Conservation (phyloP, 192 early-diverging fungal genomes). For the Obelidium mucronatum region DNA sequence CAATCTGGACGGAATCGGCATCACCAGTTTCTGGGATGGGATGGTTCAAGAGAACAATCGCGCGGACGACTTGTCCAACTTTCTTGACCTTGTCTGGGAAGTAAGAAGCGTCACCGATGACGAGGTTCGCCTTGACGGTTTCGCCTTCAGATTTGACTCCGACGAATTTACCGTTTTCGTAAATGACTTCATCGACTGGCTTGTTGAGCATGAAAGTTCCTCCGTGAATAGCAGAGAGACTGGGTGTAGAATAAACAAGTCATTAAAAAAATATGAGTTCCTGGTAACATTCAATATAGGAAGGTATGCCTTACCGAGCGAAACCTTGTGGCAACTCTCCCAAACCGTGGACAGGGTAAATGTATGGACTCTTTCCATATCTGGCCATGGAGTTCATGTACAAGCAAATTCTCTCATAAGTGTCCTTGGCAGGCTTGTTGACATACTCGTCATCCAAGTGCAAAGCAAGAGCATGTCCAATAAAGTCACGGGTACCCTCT, state of each 20-base stretch:
- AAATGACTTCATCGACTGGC: conserved; percentile 88
- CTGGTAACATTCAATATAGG: not conserved
- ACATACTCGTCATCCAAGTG: conserved; percentile 86
- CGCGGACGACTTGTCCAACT: conserved; percentile 86
- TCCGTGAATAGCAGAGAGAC: conserved; percentile 97
- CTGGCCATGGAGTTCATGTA: conserved; percentile 92
- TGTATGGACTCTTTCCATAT: conserved; percentile 96
- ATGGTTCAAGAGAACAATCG: conserved; percentile 91
- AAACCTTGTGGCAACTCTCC: conserved; percentile 99
- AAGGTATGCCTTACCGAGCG: conserved; percentile 59
- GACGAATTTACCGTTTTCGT: conserved; percentile 80
- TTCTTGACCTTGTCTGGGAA: conserved; percentile 80
- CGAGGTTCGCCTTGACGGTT: conserved; percentile 78
- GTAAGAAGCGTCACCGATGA: conserved; percentile 98
- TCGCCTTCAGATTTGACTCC: conserved; percentile 91
- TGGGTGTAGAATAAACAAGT: conserved; percentile 32
- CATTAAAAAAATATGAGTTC: conserved; percentile 25
- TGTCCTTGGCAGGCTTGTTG: conserved; percentile 74
- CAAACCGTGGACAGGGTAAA: conserved; percentile 97
- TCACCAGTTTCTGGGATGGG: conserved; percentile 89
- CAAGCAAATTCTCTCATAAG: conserved; percentile 87
- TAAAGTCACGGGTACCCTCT: conserved; percentile 93
- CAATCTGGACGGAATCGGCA: conserved; percentile 91
- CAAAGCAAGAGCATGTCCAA: conserved; percentile 97
- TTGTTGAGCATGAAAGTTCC: conserved; percentile 99